phyloP scores from a whole-genome alignment of 179 eudicot species.

The Silene noctiflora region DNA sequence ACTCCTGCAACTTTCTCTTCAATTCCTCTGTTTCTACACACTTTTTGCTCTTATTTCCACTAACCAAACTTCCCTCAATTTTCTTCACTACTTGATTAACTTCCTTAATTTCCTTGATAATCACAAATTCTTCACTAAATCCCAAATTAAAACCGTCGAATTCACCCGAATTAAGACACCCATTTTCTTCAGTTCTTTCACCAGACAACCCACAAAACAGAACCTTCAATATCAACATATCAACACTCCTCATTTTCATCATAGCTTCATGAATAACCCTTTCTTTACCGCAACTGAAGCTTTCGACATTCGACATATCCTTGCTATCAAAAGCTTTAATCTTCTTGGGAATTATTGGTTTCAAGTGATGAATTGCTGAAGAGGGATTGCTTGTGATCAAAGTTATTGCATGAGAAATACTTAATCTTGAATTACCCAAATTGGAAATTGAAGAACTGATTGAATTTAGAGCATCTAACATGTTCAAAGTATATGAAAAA shows the following conservation, averaged over 20 bases:
- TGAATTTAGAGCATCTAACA: slow-evolving; percentile 48
- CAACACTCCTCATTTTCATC: slow-evolving; percentile 36
- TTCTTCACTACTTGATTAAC: slow-evolving; percentile 34
- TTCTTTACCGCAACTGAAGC: slow-evolving; percentile 29
- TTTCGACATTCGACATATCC: not conserved
- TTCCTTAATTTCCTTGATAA: slow-evolving; percentile 16
- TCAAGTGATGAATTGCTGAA: slow-evolving; percentile 22
- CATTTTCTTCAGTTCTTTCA: slow-evolving; percentile 26
- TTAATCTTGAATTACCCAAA: slow-evolving; percentile 39
- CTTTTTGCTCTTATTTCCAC: not conserved
- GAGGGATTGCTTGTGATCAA: slow-evolving; percentile 21
- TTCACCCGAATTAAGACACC: slow-evolving; percentile 24
- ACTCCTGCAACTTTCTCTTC: slow-evolving; percentile 38
- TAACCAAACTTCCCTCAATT: slow-evolving; percentile 30
- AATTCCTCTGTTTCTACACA: slow-evolving; percentile 24
- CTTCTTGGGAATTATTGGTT: slow-evolving; percentile 21
- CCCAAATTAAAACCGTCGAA: slow-evolving; percentile 21
- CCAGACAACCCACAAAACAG: slow-evolving; percentile 39
- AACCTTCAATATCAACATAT: slow-evolving; percentile 37
- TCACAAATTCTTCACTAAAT: not conserved
- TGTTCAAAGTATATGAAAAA: slow-evolving; percentile 40
- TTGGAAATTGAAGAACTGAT: slow-evolving; percentile 44
- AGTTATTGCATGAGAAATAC: slow-evolving; percentile 39
- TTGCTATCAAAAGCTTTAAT: not conserved
- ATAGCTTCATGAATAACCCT: slow-evolving; percentile 43